Conservation (phyloP, 108 stramenopile genomes). For the Skeletonema tropicum region DNA sequence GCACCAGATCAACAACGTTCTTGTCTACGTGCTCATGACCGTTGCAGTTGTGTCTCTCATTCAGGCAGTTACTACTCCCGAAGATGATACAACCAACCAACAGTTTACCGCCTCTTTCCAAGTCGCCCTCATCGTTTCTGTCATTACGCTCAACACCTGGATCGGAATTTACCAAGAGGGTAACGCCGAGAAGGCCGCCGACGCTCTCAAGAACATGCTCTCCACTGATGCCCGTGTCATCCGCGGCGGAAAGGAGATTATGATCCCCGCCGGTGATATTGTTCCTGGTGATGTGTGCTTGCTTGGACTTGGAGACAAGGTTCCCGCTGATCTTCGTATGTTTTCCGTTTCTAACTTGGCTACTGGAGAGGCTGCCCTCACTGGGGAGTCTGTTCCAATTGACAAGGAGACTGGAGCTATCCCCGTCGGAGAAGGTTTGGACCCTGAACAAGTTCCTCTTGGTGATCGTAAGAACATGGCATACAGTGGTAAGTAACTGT, state of each 20-base stretch:
- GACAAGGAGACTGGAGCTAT: constrained; percentile 78
- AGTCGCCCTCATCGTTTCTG: constrained; percentile 66
- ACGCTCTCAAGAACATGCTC: constrained; percentile 85
- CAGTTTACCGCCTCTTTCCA: constrained; percentile 63
- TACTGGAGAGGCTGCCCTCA: constrained; percentile 87
- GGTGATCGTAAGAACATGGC: constrained; percentile 87
- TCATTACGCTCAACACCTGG: constrained; percentile 75
- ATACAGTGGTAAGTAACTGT: constrained; percentile 53
- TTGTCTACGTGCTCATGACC: constrained; percentile 74
- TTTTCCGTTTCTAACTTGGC: constrained; percentile 72
- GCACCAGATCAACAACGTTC: constrained; percentile 75
- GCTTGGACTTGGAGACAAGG: constrained; percentile 76
- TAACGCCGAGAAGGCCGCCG: constrained; percentile 79
- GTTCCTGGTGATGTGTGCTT: constrained; percentile 82
- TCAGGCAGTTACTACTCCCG: constrained; percentile 51
- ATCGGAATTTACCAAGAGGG: constrained; percentile 88
- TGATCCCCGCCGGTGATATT: constrained; percentile 67
- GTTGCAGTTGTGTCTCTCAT: constrained; percentile 71
- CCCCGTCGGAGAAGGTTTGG: constrained; percentile 13
- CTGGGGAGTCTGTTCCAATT: constrained; percentile 91
- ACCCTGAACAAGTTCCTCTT: constrained; percentile 73
- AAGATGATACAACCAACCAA: constrained; percentile 21
- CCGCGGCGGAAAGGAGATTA: constrained; percentile 66
- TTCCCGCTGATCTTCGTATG: constrained; percentile 93
- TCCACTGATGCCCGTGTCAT: constrained; percentile 71